These are phyloP conservation scores for Cicer bijugum DNA, from an alignment of 306 rosid genomes.

Conservation along the genomic window DNA sequence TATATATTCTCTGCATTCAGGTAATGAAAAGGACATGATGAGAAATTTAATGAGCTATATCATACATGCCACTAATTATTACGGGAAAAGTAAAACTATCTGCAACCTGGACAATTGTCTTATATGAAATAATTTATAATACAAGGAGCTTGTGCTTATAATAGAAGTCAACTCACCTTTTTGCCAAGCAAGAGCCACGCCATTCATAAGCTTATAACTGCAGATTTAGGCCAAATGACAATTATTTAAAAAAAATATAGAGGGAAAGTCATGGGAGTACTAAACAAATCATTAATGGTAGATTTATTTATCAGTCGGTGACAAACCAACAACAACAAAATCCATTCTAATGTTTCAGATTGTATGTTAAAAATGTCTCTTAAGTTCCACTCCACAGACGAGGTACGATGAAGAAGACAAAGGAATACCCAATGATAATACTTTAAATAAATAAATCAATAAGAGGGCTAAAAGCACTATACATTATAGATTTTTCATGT, in stretches of 20 bases:
- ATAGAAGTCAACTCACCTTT: constrained; percentile 53
- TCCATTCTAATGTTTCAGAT: constrained; percentile 1
- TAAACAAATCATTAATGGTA: constrained; percentile 16
- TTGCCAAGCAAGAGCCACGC: constrained; percentile 78
- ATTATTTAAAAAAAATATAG: constrained; percentile 19
- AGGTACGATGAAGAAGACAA: background rate
- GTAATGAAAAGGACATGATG: constrained; percentile 18
- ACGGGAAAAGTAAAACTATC: background rate
- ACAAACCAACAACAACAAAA: constrained; percentile 14
- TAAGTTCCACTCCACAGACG: background rate
- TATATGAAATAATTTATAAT: background rate
- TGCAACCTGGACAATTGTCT: constrained; percentile 19
- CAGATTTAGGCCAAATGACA: constrained; percentile 33
- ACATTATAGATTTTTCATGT: background rate
- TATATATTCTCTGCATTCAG: constrained; percentile 56
- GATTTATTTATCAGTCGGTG: constrained; percentile 7
- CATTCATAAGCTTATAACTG: constrained; percentile 69
- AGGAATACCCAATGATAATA: background rate
- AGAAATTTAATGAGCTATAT: constrained; percentile 15
- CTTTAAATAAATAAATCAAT: background rate
- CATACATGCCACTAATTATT: constrained; percentile 10
- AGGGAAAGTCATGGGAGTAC: background rate
- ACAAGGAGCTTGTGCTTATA: background rate
- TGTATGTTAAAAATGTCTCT: constrained; percentile 34
- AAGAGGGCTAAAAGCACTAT: background rate